Percentiles rank a stretch among this genome's conserved stretches.
These are phyloP conservation scores for Protea cynaroides DNA, from an alignment of 164 flowering plant genomes.

Conservation along the genomic window DNA sequence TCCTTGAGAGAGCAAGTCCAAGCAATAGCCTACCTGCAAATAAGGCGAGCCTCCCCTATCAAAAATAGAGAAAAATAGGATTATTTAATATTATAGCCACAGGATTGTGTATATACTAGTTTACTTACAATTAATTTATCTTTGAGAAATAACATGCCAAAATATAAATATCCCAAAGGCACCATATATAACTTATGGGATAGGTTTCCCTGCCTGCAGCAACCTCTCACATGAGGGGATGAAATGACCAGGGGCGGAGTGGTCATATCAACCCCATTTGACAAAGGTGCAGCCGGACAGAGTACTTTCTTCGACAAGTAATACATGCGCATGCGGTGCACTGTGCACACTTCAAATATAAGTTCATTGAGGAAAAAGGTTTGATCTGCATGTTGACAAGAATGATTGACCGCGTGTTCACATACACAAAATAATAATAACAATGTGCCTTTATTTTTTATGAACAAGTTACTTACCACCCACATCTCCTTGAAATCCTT, in stretches of 20 bases:
- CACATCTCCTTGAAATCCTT: conserved; percentile 64
- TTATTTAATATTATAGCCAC: neutral
- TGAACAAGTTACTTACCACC: conserved; percentile 53
- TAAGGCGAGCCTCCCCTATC: conserved; percentile 60
- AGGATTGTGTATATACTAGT: neutral
- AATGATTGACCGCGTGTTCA: neutral
- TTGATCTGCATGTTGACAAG: neutral
- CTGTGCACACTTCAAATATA: neutral
- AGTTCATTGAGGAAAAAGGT: neutral
- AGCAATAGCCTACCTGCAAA: conserved; percentile 54
- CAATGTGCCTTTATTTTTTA: too few relatives aligned
- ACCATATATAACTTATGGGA: neutral
- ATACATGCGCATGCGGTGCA: too few relatives aligned
- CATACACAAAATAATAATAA: too few relatives aligned
- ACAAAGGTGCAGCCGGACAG: too few relatives aligned
- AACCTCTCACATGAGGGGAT: too few relatives aligned
- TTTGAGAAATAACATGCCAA: neutral
- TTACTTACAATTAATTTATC: neutral
- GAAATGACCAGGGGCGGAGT: too few relatives aligned
- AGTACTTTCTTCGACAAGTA: too few relatives aligned
- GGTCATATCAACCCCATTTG: too few relatives aligned
- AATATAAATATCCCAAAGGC: too few relatives aligned
- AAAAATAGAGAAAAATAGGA: conserved; percentile 7
- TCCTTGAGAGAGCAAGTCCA: neutral
- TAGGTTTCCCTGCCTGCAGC: too few relatives aligned